Evolutionary conservation across 768 basidiomycete genomes (phyloP).

Genomic region (Sarcomyxa edulis): DNA sequence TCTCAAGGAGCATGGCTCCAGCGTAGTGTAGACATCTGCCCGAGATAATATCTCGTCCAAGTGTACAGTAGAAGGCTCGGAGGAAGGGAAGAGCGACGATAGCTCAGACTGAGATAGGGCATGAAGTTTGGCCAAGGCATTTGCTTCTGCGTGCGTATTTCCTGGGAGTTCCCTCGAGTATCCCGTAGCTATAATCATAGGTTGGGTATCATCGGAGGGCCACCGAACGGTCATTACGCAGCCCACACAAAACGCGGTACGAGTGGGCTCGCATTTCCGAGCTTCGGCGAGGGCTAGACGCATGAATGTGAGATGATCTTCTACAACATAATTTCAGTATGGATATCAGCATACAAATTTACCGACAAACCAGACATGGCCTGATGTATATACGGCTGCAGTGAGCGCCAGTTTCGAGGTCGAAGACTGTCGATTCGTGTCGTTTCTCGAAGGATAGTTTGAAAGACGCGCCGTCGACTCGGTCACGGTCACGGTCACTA

Average conservation of each 20-base stretch:
- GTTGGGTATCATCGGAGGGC: slow-evolving; percentile 28
- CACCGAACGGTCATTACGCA: slow-evolving; percentile 60
- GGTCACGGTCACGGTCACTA: too few species aligned
- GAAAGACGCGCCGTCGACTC: too few species aligned
- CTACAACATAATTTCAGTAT: neutral
- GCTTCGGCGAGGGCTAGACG: slow-evolving; percentile 68
- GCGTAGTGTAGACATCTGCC: slow-evolving; percentile 86
- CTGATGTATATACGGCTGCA: too few species aligned
- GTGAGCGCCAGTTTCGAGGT: too few species aligned
- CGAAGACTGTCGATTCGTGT: too few species aligned
- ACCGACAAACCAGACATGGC: too few species aligned
- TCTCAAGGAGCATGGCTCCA: slow-evolving; percentile 92
- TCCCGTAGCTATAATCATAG: slow-evolving; percentile 67
- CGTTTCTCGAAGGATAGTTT: too few species aligned
- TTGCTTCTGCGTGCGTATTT: slow-evolving; percentile 97
- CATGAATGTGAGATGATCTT: slow-evolving; percentile 38
- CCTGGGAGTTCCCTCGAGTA: slow-evolving; percentile 89
- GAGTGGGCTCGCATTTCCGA: slow-evolving; percentile 57
- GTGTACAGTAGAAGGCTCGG: slow-evolving; percentile 21
- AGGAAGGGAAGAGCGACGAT: slow-evolving; percentile 33
- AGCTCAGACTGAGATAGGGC: slow-evolving; percentile 40
- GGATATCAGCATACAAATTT: too few species aligned
- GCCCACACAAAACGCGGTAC: slow-evolving; percentile 89
- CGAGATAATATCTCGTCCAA: slow-evolving; percentile 48
- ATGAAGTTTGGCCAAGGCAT: slow-evolving; percentile 73